phyloP scores from a whole-genome alignment of 2,329 filamentous ascomycete genomes.

The Fusarium veterinarium region DNA sequence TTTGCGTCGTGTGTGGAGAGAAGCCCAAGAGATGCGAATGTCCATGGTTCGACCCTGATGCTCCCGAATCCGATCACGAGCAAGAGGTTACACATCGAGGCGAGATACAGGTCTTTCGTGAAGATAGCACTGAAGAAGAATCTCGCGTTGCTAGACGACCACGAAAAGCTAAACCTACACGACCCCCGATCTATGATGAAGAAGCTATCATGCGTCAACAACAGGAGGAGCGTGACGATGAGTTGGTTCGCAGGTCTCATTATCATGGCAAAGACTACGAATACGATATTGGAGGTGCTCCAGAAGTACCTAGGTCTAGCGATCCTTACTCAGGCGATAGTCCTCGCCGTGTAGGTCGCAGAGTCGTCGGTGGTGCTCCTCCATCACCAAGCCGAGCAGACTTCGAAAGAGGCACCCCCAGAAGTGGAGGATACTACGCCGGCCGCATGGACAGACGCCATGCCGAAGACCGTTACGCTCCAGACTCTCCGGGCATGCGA shows the following conservation, averaged over 20 bases:
- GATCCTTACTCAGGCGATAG: constrained; percentile 72
- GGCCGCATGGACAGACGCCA: constrained; percentile 63
- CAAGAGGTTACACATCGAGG: constrained; percentile 61
- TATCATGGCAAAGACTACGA: constrained; percentile 55
- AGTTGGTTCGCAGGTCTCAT: constrained; percentile 43
- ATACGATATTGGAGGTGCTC: constrained; percentile 50
- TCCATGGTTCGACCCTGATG: constrained; percentile 78
- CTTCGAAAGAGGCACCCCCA: constrained; percentile 39
- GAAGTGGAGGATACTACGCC: constrained; percentile 56
- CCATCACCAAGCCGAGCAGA: constrained; percentile 40
- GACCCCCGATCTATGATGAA: constrained; percentile 57
- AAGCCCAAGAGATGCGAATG: constrained; percentile 89
- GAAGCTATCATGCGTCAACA: constrained; percentile 58
- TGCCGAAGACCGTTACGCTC: constrained; percentile 54
- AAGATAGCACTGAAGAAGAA: constrained; percentile 48
- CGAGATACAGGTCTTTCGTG: constrained; percentile 38
- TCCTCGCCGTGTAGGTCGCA: constrained; percentile 55
- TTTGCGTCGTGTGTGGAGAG: constrained; percentile 85
- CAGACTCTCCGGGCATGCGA: constrained; percentile 38
- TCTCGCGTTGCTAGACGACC: constrained; percentile 35
- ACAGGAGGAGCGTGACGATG: constrained; percentile 62
- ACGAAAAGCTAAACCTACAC: constrained; percentile 41
- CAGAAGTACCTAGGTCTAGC: constrained; percentile 57
- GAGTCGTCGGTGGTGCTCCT: constrained; percentile 39
- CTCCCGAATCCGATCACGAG: constrained; percentile 64